A percentile compares a stretch with the other conserved stretches of the same genome.
phyloP scores from a whole-genome alignment of 2,329 filamentous ascomycete species.

The Chrysoporthe cubensis region DNA sequence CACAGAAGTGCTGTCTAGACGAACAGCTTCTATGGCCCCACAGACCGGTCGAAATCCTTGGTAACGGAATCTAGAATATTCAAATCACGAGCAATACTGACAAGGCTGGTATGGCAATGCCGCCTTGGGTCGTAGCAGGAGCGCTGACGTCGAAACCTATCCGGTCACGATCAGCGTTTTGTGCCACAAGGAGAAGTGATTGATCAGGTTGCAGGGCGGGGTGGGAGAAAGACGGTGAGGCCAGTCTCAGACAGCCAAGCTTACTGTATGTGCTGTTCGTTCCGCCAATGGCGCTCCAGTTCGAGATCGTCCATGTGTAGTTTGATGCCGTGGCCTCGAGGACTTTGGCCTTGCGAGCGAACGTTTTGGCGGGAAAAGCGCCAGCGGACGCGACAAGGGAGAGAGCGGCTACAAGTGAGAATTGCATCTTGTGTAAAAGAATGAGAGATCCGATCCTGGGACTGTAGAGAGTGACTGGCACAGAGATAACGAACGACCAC shows the following conservation, averaged over 20 bases:
- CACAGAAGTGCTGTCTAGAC: background rate
- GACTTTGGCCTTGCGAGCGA: conserved; percentile 6
- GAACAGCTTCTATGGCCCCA: background rate
- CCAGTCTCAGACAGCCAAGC: background rate
- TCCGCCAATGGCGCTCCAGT: conserved; percentile 21
- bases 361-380: conserved; percentile 3
- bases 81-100: background rate
- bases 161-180: background rate
- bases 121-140: conserved; percentile 5
- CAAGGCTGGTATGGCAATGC: conserved; percentile 8
- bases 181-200: background rate
- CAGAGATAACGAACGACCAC: background rate
- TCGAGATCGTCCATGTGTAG: conserved; percentile 24
- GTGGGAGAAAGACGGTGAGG: too few relatives aligned
- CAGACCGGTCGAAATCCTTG: background rate
- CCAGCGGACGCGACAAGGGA: conserved; percentile 19
- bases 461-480: background rate
- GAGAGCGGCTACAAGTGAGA: conserved; percentile 20
- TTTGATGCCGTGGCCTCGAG: conserved; percentile 11
- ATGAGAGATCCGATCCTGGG: conserved; percentile 4
- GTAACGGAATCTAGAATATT: background rate
- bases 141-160: conserved; percentile 25
- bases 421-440: conserved; percentile 18
- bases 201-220: background rate
- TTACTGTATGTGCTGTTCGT: conserved; percentile 24